Conservation (phyloP, 306 rosid species). For the Medicago ruthenica region DNA sequence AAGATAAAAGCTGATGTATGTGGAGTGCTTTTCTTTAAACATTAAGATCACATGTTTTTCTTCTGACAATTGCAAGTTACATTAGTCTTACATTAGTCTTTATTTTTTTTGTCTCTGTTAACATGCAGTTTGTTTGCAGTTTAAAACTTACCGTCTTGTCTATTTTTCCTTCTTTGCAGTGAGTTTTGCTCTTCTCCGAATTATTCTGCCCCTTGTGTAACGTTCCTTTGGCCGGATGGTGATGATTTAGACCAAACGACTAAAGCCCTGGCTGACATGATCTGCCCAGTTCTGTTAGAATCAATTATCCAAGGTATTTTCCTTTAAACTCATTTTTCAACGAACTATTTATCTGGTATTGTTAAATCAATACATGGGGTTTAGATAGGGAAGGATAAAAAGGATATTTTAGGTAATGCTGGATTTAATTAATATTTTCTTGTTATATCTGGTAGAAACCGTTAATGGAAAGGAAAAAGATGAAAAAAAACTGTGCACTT, state of each 20-base stretch:
- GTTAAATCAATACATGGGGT: conserved; percentile 16
- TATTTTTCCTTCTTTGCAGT: conserved; percentile 61
- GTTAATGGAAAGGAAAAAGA: not conserved
- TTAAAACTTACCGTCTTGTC: conserved; percentile 26
- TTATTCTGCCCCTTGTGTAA: conserved; percentile 66
- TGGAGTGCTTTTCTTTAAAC: not conserved
- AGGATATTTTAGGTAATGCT: not conserved
- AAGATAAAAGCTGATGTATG: not conserved
- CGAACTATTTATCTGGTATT: not conserved
- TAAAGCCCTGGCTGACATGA: conserved; percentile 55
- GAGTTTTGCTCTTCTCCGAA: conserved; percentile 61
- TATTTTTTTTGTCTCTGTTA: conserved; percentile 5
- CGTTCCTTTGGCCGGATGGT: conserved; percentile 55
- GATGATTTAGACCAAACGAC: conserved; percentile 51
- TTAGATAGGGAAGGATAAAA: conserved; percentile 12
- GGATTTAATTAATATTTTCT: conserved; percentile 5
- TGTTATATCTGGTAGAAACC: not conserved
- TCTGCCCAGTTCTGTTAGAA: conserved; percentile 74
- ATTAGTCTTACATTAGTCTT: not conserved
- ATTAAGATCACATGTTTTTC: conserved; percentile 24
- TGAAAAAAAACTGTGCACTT: not conserved
- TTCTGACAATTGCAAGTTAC: not conserved
- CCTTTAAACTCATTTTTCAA: conserved; percentile 1
- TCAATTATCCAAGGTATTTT: conserved; percentile 81
- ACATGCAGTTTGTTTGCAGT: conserved; percentile 1